These are phyloP conservation scores for Lepidium sativum DNA, from an alignment of 345 rosid species.

Conservation along the genomic window DNA sequence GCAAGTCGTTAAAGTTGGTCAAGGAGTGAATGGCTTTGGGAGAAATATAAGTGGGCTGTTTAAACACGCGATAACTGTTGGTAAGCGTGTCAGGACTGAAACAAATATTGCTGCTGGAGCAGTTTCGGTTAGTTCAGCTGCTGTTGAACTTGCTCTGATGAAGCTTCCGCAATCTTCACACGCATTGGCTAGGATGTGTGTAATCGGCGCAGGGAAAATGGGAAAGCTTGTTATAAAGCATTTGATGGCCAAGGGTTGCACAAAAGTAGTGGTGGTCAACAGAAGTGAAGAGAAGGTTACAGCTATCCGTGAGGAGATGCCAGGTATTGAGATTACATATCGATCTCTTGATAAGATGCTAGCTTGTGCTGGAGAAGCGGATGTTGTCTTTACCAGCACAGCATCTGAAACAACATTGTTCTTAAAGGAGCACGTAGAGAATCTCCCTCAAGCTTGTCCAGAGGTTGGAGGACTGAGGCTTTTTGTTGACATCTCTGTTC, in stretches of 20 bases:
- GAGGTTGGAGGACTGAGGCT: conserved; percentile 49
- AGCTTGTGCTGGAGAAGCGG: too few relatives aligned
- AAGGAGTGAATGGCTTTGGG: conserved; percentile 57
- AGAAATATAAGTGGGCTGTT: conserved; percentile 52
- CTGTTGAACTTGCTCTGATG: conserved; percentile 58
- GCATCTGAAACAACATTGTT: conserved; percentile 70
- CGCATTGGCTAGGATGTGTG: conserved; percentile 42
- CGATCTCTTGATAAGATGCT: too few relatives aligned
- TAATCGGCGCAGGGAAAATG: conserved; percentile 69
- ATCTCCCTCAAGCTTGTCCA: conserved; percentile 30
- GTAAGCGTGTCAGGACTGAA: conserved; percentile 58
- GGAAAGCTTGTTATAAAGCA: conserved; percentile 73
- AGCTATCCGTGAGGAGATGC: conserved; percentile 59
- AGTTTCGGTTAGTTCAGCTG: conserved; percentile 68
- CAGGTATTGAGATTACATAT: too few relatives aligned
- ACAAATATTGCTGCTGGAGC: conserved; percentile 65
- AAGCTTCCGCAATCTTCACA: conserved; percentile 40
- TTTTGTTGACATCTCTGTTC: conserved; percentile 81
- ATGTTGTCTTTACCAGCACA: conserved; percentile 85
- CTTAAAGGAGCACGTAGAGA: conserved; percentile 53
- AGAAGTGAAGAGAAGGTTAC: conserved; percentile 66
- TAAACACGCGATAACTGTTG: conserved; percentile 56
- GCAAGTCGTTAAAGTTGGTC: too few relatives aligned
- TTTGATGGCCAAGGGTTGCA: conserved; percentile 65
- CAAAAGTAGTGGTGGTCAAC: conserved; percentile 48